Base-by-base conservation (phyloP, 148 eudicot genomes). In the Vaccinium vitisidaea region DNA sequence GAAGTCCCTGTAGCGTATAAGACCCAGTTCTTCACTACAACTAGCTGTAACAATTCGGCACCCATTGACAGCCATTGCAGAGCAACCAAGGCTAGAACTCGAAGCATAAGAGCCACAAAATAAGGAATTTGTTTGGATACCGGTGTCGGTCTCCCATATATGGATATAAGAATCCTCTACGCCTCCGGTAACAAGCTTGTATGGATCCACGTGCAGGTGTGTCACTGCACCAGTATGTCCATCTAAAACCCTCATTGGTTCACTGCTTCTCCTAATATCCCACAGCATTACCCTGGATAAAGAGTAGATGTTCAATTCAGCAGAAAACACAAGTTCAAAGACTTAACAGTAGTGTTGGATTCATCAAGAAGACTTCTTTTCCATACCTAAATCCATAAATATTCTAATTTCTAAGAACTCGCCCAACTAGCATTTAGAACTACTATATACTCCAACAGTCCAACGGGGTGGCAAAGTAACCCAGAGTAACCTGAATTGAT, bases 121-220 rank as follows among this genome's bases (percentile, higher is more conserved):
- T 65, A 94, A 87, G 39, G 90, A 85, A 82, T 90, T 94, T n/a
- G 86, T 86, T 43, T 70, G 89, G 25, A 10, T 59, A 50, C 92
- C 94, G 8, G 93, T 90, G 74, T 84, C 84, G 18, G 87, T 75
- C 65, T 91, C 96, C 94, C 96, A 94, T 21, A 94, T 84, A 19
- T 88, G 84, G 3, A 90, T n/a, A 43, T 55, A 80, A 10, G 80
- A 65, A 83, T 93, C 94, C 39, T 85, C 58, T 2, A 89, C 88
- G 50, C 96, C 88, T 19, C 93, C 96, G 4, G 93, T 90, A 56
- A 93, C 94, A 15, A 94, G 83, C 87, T 93, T 94, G 89, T 93
- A 85, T 8, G 79, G 48, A 79, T 94, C 98, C 94, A 93, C 86
- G 88, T 93, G 91, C 59, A 94, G 54, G 25, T 61, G 90, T 23